Evolutionary conservation across 2,329 filamentous ascomycete species (phyloP).

Genomic region (Magnaporthiopsis rhizophila): DNA sequence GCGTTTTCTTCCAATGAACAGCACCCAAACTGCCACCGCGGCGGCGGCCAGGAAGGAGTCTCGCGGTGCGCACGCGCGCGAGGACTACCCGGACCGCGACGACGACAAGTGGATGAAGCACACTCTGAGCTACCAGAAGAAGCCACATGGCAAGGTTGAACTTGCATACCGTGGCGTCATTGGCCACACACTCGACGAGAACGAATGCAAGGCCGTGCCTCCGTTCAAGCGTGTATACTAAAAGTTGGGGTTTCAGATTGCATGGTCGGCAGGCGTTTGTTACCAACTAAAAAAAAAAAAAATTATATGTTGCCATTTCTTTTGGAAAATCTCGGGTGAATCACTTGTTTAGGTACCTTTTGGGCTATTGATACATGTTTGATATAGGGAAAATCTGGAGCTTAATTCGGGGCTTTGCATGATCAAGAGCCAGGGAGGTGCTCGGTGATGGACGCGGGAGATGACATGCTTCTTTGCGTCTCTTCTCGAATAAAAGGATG

Average conservation of each 20-base stretch:
- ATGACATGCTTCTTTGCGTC: too few species aligned
- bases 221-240: constrained; percentile 95
- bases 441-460: too few species aligned
- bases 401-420: too few species aligned
- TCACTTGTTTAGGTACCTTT: neutral
- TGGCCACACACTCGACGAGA: constrained; percentile 79
- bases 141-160: constrained; percentile 79
- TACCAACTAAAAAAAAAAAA: neutral
- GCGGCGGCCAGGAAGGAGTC: constrained; percentile 96
- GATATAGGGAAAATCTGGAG: too few species aligned
- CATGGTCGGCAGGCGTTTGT: neutral
- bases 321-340: neutral
- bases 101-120: constrained; percentile 99
- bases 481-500: too few species aligned
- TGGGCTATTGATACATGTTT: too few species aligned
- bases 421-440: too few species aligned
- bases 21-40: constrained; percentile 81
- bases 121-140: constrained; percentile 91
- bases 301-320: neutral
- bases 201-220: constrained; percentile 91
- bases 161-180: constrained; percentile 81
- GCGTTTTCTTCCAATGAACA: constrained; percentile 22
- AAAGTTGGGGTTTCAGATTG: constrained; percentile 14
- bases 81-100: constrained; percentile 93
- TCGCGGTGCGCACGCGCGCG: constrained; percentile 90